Conservation (phyloP, 2,329 filamentous ascomycete genomes). For the Cladosporium sp. region DNA sequence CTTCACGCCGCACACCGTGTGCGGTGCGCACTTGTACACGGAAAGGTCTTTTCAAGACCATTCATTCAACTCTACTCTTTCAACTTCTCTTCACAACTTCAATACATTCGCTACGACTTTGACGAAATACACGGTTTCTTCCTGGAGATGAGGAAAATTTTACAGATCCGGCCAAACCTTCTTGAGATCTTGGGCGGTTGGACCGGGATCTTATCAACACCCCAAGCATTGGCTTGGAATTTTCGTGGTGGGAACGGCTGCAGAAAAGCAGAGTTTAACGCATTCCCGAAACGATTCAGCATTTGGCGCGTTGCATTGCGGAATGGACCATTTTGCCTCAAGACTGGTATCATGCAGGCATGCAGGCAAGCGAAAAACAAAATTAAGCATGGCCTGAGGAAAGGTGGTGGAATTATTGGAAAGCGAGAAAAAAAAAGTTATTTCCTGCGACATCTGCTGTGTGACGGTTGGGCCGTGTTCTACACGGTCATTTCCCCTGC, state of each 20-base stretch:
- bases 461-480: background rate
- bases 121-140: conserved; percentile 7
- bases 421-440: background rate
- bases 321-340: background rate
- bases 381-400: no score
- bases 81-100: background rate
- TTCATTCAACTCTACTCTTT: background rate
- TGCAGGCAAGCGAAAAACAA: no score
- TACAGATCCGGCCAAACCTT: background rate
- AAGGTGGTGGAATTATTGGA: background rate
- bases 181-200: background rate
- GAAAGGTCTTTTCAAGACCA: background rate
- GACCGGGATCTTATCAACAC: background rate
- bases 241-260: background rate
- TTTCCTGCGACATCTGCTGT: background rate
- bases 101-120: conserved; percentile 6
- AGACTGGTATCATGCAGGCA: background rate
- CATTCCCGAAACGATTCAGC: background rate
- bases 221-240: background rate
- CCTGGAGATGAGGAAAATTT: background rate
- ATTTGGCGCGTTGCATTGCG: background rate
- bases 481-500: background rate
- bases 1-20: background rate
- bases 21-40: background rate
- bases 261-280: background rate